Base-by-base conservation (phyloP, 345 rosid species). In the Salix exigua region DNA sequence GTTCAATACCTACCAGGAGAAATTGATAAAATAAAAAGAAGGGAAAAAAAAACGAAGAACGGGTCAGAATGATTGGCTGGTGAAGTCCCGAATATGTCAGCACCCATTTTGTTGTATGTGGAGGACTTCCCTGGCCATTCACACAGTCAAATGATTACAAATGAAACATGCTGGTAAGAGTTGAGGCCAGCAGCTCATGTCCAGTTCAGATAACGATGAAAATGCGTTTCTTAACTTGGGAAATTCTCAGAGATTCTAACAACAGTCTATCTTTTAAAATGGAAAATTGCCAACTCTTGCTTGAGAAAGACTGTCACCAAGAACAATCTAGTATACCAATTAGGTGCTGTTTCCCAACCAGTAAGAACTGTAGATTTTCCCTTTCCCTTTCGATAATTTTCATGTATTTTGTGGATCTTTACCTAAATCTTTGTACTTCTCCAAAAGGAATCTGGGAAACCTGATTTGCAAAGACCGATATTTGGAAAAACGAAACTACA, bases 1-100 rank as follows among this genome's bases (percentile, higher is more conserved):
- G 50, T 78, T 82, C 83, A 62, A 74, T 55, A 81, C 85, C 87
- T 76, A 80, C 81, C 74, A 28, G 75, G 19, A 6, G 71, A 66
- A 70, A 75, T 19, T 25, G 40, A 71, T 23, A 50, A 76, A n/a
- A 35, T 55, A 62, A 12, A 9, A 72, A 30, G 23, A 48, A 65
- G 1, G 9, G 38, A 25, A 69, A 73, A 35, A 51, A 58, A 31
- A 14, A 6, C 5, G 33, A 42, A 60, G n/a, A 53, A 35, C 26
- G 58, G 23, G 23, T 28, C 44, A 10, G 2, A 10, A 40, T 40
- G 44, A 40, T 40, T 40, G 44, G 44, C 12, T 9, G 44, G 44
- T 40, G 11, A 40, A 40, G 44, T 40, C 12, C 44, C 44, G 11
- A 40, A 46, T 46, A 12, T 13, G 50, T 11, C 50, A 46, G 5